phyloP scores from a whole-genome alignment of 768 basidiomycete species.

The Xanthoconium purpureum region DNA sequence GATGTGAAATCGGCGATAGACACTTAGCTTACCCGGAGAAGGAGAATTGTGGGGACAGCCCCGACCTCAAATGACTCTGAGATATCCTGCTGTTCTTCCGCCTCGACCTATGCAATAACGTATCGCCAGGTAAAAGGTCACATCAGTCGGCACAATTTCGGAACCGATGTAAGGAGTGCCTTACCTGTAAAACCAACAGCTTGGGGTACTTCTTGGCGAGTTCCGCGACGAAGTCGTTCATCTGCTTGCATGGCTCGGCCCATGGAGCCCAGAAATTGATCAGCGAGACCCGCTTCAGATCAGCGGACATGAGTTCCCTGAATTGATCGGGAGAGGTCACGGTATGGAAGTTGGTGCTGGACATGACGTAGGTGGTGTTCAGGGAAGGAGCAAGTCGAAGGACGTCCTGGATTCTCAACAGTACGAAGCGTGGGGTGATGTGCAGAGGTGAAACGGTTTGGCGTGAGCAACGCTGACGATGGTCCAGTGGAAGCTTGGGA shows the following conservation, averaged over 20 bases:
- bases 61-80: conserved; percentile 91
- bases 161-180: conserved; percentile 10
- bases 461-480: background rate
- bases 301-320: conserved; percentile 65
- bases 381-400: background rate
- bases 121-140: background rate
- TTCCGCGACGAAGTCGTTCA: conserved; percentile 76
- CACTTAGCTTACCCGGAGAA: conserved; percentile 64
- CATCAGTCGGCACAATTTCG: background rate
- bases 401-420: background rate
- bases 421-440: background rate
- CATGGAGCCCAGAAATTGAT: conserved; percentile 94
- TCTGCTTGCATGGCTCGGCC: conserved; percentile 88
- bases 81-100: conserved; percentile 77
- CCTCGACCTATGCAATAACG: conserved; percentile 61
- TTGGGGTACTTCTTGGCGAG: conserved; percentile 68
- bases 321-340: conserved; percentile 71
- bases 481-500: background rate
- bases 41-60: conserved; percentile 79
- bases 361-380: conserved; percentile 15
- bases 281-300: conserved; percentile 78
- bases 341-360: conserved; percentile 38
- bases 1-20: background rate
- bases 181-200: conserved; percentile 73
- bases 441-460: background rate